phyloP scores from a whole-genome alignment of 176 grass and related monocot genomes.

The Oryza brachyantha region DNA sequence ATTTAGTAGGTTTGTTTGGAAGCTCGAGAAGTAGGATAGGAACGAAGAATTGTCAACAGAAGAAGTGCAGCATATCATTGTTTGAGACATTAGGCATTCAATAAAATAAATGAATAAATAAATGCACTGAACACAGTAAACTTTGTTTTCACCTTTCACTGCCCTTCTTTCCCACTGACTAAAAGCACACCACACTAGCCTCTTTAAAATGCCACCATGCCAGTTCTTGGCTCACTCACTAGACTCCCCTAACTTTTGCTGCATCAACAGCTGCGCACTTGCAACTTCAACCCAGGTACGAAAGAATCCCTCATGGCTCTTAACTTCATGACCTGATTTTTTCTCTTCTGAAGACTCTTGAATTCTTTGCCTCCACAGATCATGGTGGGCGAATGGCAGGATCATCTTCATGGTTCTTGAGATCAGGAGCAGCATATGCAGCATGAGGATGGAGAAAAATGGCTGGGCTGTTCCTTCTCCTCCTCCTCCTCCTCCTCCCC shows the following conservation, averaged over 20 bases:
- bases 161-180: constrained; percentile 2
- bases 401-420: constrained; percentile 35
- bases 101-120: not conserved
- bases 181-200: constrained; percentile 6
- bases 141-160: constrained; percentile 13
- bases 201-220: constrained; percentile 31
- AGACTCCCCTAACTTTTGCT: constrained; percentile 23
- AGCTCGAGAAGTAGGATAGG: not conserved
- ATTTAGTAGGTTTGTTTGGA: not conserved
- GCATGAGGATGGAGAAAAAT: constrained; percentile 20
- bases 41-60: constrained; percentile 15
- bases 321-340: not conserved
- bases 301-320: not conserved
- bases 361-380: constrained; percentile 8
- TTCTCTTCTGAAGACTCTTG: not conserved
- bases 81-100: not conserved
- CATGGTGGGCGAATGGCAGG: constrained; percentile 36
- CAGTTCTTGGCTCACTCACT: constrained; percentile 24
- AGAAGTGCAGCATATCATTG: not conserved
- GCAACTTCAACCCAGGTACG: not conserved
- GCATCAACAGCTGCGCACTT: constrained; percentile 1
- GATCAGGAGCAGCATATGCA: not conserved
- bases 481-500: constrained; percentile 26
- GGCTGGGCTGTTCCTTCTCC: constrained; percentile 10
- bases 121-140: constrained; percentile 6